Base-by-base conservation (phyloP, 2,329 filamentous ascomycete species). In the Pseudogymnoascus sp. region DNA sequence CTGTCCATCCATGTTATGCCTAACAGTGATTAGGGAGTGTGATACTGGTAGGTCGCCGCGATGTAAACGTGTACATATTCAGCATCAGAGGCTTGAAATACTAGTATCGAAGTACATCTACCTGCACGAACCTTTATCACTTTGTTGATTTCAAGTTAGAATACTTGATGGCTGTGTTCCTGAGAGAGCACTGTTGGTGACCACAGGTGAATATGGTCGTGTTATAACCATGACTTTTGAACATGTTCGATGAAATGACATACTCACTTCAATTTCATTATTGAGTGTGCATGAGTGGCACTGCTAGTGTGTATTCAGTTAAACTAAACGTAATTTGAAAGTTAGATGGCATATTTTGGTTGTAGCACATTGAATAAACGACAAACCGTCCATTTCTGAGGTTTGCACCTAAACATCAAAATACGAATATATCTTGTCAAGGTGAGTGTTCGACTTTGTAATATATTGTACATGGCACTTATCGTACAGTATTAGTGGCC, bases 401-500 rank as follows among this genome's bases (percentile, higher is more conserved):
- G 10, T 21, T 31, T 33, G 15, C 15, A 55, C 13, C 29, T 33
- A n/a, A 5, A 13, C 8, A 18, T 10, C n/a, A n/a, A 55, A 18
- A 9, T 48, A 27, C 29, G 25, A 48, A 5, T 18, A 27, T 15
- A 27, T 18, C 48, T 13, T 33, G 9, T 48, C 21, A 55, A 55
- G 29, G 29, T 55, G 29, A n/a, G 29, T 7, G 21, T 55, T 33
- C 33, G 29, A 55, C 27, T 21, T 35, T 9, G 10, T 55, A 21
- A 31, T 55, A 55, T 55, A 55, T 55, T 55, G 48, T 33, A 55
- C 48, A 33, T 55, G 29, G 21, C 48, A 35, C 45, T 55, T 55
- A 55, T 55, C 27, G 21, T 55, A 55, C 48, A 55, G 48, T 33
- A 55, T 9, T 33, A 18, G 9, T 18, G 48, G 10, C 15, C 5